phyloP scores from a whole-genome alignment of 768 basidiomycete genomes.

The Boletus rex-veris region DNA sequence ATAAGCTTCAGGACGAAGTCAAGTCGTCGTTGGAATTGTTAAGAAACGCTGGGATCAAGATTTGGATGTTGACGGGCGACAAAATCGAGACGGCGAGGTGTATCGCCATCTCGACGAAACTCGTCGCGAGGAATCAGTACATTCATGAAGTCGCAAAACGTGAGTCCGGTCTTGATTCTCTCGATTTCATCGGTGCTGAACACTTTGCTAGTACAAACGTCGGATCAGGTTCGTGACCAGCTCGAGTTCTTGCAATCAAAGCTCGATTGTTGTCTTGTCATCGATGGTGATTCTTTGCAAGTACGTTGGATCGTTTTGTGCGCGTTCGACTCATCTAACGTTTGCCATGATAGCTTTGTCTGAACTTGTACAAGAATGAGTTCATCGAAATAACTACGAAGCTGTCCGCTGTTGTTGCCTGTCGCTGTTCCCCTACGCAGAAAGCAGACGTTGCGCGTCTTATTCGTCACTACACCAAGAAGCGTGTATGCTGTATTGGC shows the following conservation, averaged over 20 bases:
- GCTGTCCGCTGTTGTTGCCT: conserved; percentile 93
- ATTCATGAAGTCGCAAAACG: conserved; percentile 95
- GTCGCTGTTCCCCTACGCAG: conserved; percentile 97
- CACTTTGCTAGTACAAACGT: conserved; percentile 66
- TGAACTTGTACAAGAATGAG: conserved; percentile 87
- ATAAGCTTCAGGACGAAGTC: conserved; percentile 97
- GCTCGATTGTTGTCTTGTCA: conserved; percentile 95
- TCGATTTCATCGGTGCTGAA: conserved; percentile 1
- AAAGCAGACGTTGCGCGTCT: conserved; percentile 97
- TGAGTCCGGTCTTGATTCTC: conserved; percentile 30
- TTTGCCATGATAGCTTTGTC: conserved; percentile 61
- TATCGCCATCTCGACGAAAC: conserved; percentile 95
- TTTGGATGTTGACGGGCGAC: conserved; percentile 99
- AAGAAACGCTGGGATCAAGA: conserved; percentile 95
- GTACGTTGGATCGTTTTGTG: conserved; percentile 38
- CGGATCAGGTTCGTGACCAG: conserved; percentile 79
- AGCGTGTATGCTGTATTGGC: conserved; percentile 97
- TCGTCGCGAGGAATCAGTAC: conserved; percentile 94
- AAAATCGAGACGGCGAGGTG: conserved; percentile 99
- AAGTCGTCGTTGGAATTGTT: conserved; percentile 89
- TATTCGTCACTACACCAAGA: conserved; percentile 86
- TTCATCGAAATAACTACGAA: conserved; percentile 97
- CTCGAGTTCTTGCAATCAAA: conserved; percentile 94
- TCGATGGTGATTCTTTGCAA: conserved; percentile 95
- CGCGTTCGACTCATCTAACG: neutral